Base-by-base conservation (phyloP, 1,284 basidiomycete species). In the Puccinia novopanici region DNA sequence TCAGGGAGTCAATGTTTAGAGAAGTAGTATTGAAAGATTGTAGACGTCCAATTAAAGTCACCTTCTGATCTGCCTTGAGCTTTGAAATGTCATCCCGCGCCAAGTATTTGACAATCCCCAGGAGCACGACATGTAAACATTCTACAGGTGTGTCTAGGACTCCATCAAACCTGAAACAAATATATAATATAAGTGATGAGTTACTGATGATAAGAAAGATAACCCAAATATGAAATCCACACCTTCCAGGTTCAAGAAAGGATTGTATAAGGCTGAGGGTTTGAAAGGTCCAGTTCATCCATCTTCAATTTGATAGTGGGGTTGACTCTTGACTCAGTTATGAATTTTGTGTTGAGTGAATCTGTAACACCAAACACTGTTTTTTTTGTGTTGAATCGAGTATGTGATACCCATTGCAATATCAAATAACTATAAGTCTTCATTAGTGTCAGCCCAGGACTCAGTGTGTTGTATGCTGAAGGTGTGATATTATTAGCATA, bases 101-200 rank as follows among this genome's bases (percentile, higher is more conserved):
- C n/a, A 65, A 24, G 19, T 42, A 65, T 45, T 65, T 65, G 2
- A 65, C 63, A 9, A 65, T 12, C 2, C 70, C 48, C 8, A 85
- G 82, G 10, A 85, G 72, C 17, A 84, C 82, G 0, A 83, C 84
- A 74, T 85, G 84, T 6, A 85, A 76, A 1, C 84, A 82, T 71
- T 85, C 84, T 9, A 78, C 81, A 5, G 84, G 84, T 6, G 83
- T 84, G 73, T 84, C 83, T 42, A 37, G 15, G 45, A 82, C 87
- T 87, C 80, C 88, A 88, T 83, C 88, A 88, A 82, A 88, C 87
- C 0, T 84, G 89, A 22, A 40, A 65, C 5, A 48, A 48, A 1
- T 48, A 13, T 17, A 17, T 4, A 12, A 12, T 4, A 52, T 22
- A 12, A 12, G 10, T 13, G 50, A 12, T 22, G 50, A 52, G 50